These are phyloP conservation scores for Solanum hybrid DNA, from an alignment of 305 asterid genomes.

Conservation along the genomic window DNA sequence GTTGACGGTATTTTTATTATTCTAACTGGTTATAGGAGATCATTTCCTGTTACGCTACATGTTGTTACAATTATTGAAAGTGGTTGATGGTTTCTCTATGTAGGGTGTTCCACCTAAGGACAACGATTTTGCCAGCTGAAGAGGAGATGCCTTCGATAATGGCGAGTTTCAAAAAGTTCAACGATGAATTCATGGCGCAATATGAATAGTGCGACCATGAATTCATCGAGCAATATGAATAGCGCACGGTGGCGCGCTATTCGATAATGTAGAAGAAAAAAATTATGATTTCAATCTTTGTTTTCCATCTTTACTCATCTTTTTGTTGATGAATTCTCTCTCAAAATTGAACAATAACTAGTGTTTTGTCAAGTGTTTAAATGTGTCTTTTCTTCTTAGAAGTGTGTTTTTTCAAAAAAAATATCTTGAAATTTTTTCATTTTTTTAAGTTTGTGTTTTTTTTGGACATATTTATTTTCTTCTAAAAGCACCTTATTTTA, in stretches of 20 bases:
- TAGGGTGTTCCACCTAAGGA: conserved; percentile 95
- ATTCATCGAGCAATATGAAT: conserved; percentile 73
- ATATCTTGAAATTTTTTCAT: too few species aligned
- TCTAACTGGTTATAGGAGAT: background rate
- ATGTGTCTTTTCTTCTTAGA: background rate
- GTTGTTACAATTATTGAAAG: background rate
- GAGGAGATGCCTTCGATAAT: conserved; percentile 93
- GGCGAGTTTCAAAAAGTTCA: conserved; percentile 92
- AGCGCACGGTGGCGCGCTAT: conserved; percentile 33
- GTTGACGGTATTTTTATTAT: background rate
- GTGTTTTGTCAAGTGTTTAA: background rate
- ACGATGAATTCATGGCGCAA: conserved; percentile 84
- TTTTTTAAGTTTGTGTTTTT: too few species aligned
- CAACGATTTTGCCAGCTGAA: conserved; percentile 94
- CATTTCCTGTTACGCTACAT: background rate
- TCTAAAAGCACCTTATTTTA: too few species aligned
- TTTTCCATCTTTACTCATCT: background rate
- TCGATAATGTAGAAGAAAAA: conserved; percentile 51
- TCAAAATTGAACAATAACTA: background rate
- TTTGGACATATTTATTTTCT: too few species aligned
- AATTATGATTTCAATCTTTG: background rate
- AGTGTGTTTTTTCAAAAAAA: fast-evolving
- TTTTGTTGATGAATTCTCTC: background rate
- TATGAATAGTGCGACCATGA: conserved; percentile 46
- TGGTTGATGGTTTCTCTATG: background rate